Base-by-base conservation (phyloP, 306 rosid species). In the Sicyos edulis region DNA sequence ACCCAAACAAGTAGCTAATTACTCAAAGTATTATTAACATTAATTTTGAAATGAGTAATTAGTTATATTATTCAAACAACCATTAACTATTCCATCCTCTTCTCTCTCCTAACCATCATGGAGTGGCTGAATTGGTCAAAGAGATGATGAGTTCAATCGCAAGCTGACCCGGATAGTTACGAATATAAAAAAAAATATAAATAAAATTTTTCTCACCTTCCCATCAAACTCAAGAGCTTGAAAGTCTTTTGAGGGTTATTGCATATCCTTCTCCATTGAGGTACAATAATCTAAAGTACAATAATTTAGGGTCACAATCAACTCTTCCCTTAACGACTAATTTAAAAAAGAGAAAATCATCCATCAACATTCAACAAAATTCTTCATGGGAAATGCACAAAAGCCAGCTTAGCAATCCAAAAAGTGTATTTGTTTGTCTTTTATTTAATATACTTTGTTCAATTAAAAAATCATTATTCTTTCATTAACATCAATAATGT, bases 341-440 rank as follows among this genome's bases (percentile, higher is more conserved):
- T 63, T 63, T 0, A 37, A 37, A 62, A n/a, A 40, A 3, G 10
- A 61, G 8, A 60, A 29, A 60, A 7, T 29, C 6, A 44, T 14
- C 44, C 40, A 2, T 26, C 67, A 60, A 14, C 9, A 13, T 26
- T 58, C 64, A 61, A 61, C 20, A 29, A 13, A 29, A 14, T 26
- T 58, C 17, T 58, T 24, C 37, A 58, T 58, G 24, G 64, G 64
- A 58, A 58, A 58, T 58, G n/a, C n/a, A 21, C 64, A 58, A 58
- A 58, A 58, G 8, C 64, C 40, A 58, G n/a, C 64, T 21, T 58
- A 58, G 64, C 62, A 58, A 24, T 22, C 40, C 64, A 58, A 58
- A 58, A 12, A 24, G 16, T 24, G 0, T 22, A 22, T 22, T 58
- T 58, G 1, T 16, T 53, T 53, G 20, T 51, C n/a, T 22, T 24